phyloP scores from a whole-genome alignment of 192 early-diverging fungal species.

The Backusella macrospora region DNA sequence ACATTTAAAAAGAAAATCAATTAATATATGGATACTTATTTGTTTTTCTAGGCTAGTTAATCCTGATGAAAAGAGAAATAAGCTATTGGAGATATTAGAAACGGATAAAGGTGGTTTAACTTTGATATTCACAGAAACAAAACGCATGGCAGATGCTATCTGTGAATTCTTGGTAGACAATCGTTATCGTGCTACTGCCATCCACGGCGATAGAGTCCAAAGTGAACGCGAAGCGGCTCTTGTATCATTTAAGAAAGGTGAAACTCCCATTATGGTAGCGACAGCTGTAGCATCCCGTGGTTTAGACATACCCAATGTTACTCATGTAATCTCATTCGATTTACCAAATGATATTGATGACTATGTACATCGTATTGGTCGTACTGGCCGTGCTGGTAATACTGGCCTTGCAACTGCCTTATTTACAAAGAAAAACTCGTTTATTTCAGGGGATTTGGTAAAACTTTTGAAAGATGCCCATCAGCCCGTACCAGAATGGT shows the following conservation, averaged over 20 bases:
- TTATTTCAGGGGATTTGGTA: conserved; percentile 76
- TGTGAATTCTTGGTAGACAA: conserved; percentile 81
- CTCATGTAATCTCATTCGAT: conserved; percentile 94
- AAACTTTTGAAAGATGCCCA: conserved; percentile 89
- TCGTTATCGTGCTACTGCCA: conserved; percentile 84
- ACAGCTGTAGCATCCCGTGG: conserved; percentile 98
- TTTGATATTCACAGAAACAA: conserved; percentile 92
- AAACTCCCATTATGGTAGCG: conserved; percentile 90
- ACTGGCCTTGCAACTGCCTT: conserved; percentile 89
- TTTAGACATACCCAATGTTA: conserved; percentile 84
- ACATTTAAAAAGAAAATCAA: conserved; percentile 64
- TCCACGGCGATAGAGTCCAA: conserved; percentile 98
- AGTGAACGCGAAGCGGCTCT: conserved; percentile 95
- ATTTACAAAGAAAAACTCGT: conserved; percentile 83
- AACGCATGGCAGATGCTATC: conserved; percentile 88
- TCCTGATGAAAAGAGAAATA: conserved; percentile 80
- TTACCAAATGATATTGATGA: conserved; percentile 95
- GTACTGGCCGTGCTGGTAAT: conserved; percentile 96
- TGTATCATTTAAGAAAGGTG: conserved; percentile 83
- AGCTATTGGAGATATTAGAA: conserved; percentile 77
- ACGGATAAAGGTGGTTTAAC: conserved; percentile 79
- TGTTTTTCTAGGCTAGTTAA: conserved; percentile 49
- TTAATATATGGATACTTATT: conserved; percentile 31
- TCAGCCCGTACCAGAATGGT: conserved; percentile 87
- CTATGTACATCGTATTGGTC: conserved; percentile 96